These are phyloP conservation scores for Claviceps sorghi DNA, from an alignment of 2,329 filamentous ascomycete genomes.

Conservation along the genomic window DNA sequence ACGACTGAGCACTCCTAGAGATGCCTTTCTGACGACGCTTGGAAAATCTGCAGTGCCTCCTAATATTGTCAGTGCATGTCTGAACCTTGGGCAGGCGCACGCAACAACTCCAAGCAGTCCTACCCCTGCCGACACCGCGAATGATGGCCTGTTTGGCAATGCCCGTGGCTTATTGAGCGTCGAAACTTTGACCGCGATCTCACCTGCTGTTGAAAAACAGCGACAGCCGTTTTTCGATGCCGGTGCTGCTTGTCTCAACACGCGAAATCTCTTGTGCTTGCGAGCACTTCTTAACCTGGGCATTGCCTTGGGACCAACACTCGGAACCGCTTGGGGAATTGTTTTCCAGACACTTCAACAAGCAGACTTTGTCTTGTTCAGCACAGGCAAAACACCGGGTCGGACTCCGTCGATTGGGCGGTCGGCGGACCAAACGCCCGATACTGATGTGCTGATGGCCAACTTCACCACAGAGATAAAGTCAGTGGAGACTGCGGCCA, in stretches of 20 bases:
- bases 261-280: slow-evolving; percentile 78
- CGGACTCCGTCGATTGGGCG: slow-evolving; percentile 34
- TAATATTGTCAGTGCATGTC: slow-evolving; percentile 51
- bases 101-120: slow-evolving; percentile 29
- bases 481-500: slow-evolving; percentile 77
- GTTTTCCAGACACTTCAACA: slow-evolving; percentile 85
- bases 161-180: slow-evolving; percentile 60
- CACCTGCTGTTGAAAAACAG: slow-evolving; percentile 41
- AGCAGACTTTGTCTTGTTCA: slow-evolving; percentile 73
- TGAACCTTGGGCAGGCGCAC: slow-evolving; percentile 33
- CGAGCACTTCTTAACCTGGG: slow-evolving; percentile 87
- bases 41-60: slow-evolving; percentile 86
- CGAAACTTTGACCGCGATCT: slow-evolving; percentile 49
- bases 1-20: slow-evolving; percentile 69
- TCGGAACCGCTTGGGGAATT: slow-evolving; percentile 77
- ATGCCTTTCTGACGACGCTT: slow-evolving; percentile 87
- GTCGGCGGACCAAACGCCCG: slow-evolving; percentile 31
- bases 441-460: slow-evolving; percentile 35
- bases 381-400: slow-evolving; percentile 40
- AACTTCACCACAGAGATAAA: slow-evolving; percentile 71
- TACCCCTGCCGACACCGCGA: slow-evolving; percentile 31
- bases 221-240: slow-evolving; percentile 45
- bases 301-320: slow-evolving; percentile 80
- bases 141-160: slow-evolving; percentile 48
- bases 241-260: slow-evolving; percentile 49